Percentiles rank a stretch among this genome's conserved stretches.
Evolutionary conservation across 768 basidiomycete genomes (phyloP).

Genomic region (Heimioporus sp.): DNA sequence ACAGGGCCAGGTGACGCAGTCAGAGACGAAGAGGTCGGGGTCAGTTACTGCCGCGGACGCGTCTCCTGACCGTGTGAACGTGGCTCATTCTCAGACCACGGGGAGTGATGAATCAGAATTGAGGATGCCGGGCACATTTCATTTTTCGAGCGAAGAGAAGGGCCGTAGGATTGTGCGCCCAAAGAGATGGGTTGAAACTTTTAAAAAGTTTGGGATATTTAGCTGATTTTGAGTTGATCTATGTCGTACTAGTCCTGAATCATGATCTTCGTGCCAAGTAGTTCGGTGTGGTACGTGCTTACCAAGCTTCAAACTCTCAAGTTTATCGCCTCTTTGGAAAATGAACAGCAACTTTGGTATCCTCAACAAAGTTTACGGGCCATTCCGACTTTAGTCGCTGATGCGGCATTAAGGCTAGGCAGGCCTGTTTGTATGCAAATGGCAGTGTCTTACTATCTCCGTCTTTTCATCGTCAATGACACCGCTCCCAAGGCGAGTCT

Average conservation of each 20-base stretch:
- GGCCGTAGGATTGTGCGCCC: neutral
- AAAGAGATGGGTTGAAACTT: constrained; percentile 17
- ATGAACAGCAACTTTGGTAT: no score
- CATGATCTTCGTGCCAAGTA: no score
- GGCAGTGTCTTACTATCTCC: constrained; percentile 4
- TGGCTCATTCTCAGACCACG: constrained; percentile 1
- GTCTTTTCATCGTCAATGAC: neutral
- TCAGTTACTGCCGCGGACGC: neutral
- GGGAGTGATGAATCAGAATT: constrained; percentile 32
- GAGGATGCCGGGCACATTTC: constrained; percentile 55
- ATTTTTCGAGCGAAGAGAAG: constrained; percentile 17
- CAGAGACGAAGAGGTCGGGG: neutral
- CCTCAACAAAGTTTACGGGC: no score
- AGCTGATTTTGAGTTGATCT: constrained; percentile 8
- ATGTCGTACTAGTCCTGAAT: neutral
- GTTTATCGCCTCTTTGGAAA: no score
- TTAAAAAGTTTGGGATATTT: constrained; percentile 27
- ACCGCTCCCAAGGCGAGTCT: constrained; percentile 19
- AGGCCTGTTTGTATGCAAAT: neutral
- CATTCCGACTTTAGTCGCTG: no score
- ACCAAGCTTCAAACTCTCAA: no score
- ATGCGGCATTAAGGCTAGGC: no score
- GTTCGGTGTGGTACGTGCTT: no score
- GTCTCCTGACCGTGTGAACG: constrained; percentile 1
- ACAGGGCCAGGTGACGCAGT: neutral